phyloP scores from a whole-genome alignment of 257 asterid species.

The Scutellaria baicalensis region DNA sequence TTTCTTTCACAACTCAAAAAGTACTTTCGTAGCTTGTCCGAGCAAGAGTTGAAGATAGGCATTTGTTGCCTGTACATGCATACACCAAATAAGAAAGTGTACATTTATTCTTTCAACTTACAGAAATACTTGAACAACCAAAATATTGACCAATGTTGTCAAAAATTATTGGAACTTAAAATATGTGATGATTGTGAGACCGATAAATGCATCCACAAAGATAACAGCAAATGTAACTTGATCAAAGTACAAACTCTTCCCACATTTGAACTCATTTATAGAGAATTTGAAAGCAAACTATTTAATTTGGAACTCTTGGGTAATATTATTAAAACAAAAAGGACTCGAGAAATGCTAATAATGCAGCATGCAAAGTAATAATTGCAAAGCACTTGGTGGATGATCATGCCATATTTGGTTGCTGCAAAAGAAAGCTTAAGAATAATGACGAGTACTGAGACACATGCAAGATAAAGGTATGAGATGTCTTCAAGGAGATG shows the following conservation, averaged over 20 bases:
- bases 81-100: constrained; percentile 20
- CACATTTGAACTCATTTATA: neutral
- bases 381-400: neutral
- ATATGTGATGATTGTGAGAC: neutral
- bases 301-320: neutral
- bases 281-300: neutral
- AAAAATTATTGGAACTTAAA: neutral
- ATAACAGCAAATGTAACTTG: neutral
- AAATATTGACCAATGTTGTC: neutral
- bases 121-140: neutral
- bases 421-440: neutral
- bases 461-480: neutral
- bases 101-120: neutral
- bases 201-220: neutral
- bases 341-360: neutral
- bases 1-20: constrained; percentile 89
- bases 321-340: neutral
- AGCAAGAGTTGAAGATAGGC: constrained; percentile 72
- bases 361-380: neutral
- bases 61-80: constrained; percentile 70
- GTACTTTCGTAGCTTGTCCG: constrained; percentile 62
- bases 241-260: neutral
- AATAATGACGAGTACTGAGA: neutral
- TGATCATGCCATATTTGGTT: neutral
- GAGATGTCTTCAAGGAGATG: neutral